Evolutionary conservation across 2,329 filamentous ascomycete species (phyloP).

Genomic region (Zymoseptoria passerinii): DNA sequence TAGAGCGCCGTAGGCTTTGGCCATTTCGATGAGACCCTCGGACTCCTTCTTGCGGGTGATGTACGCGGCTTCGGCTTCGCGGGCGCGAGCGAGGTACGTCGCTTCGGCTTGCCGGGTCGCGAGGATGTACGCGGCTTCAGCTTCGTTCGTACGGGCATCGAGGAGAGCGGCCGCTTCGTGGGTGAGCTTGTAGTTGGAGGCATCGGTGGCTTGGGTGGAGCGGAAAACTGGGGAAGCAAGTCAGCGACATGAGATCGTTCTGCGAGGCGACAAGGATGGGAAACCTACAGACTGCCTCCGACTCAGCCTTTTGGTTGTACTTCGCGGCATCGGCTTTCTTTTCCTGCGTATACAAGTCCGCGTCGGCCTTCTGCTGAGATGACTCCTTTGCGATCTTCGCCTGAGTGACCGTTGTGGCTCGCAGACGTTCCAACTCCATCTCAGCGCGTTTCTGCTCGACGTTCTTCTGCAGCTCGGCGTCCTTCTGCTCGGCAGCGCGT

Average conservation of each 20-base stretch:
- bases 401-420: constrained; percentile 70
- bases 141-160: constrained; percentile 17
- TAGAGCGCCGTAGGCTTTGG: constrained; percentile 68
- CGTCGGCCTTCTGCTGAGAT: constrained; percentile 60
- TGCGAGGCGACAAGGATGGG: neutral
- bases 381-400: constrained; percentile 62
- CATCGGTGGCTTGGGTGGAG: constrained; percentile 34
- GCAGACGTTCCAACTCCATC: constrained; percentile 71
- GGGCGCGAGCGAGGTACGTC: constrained; percentile 29
- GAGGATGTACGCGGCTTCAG: constrained; percentile 29
- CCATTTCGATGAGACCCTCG: constrained; percentile 68
- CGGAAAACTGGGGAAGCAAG: constrained; percentile 24
- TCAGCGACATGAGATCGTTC: neutral
- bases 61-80: constrained; percentile 53
- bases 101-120: constrained; percentile 37
- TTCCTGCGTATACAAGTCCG: constrained; percentile 41
- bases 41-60: constrained; percentile 62
- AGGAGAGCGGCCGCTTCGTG: constrained; percentile 23
- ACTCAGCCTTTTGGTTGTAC: constrained; percentile 54
- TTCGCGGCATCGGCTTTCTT: constrained; percentile 43
- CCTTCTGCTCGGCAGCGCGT: constrained; percentile 63
- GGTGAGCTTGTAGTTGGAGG: constrained; percentile 31
- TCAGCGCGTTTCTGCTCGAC: constrained; percentile 70
- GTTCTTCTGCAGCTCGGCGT: constrained; percentile 70
- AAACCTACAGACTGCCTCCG: constrained; percentile 44